These are phyloP conservation scores for Hordeum vulgare DNA, from an alignment of 176 grass and related monocot genomes.

Conservation along the genomic window MorexV3_pseudomolecules_assembly NC_058523.1:428353847-428354346, in stretches of 20 bases:
- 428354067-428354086: neutral
- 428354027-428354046: neutral
- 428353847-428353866: neutral
- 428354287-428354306: neutral
- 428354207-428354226: neutral
- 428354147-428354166: neutral
- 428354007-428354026: neutral
- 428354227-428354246: neutral
- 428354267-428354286: neutral
- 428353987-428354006: neutral
- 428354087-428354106: neutral
- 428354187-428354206: neutral
- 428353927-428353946: conserved; percentile 1
- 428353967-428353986: neutral
- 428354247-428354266: neutral
- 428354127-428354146: neutral
- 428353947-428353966: neutral
- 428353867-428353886: neutral
- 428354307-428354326: neutral
- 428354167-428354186: neutral
- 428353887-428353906: neutral
- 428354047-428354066: neutral
- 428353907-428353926: neutral
- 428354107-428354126: neutral
- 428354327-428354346: neutral